A percentile compares a stretch with the other conserved stretches of the same genome.
Conservation (phyloP, 768 basidiomycete species). For the Podaxis carcinomalis region DNA sequence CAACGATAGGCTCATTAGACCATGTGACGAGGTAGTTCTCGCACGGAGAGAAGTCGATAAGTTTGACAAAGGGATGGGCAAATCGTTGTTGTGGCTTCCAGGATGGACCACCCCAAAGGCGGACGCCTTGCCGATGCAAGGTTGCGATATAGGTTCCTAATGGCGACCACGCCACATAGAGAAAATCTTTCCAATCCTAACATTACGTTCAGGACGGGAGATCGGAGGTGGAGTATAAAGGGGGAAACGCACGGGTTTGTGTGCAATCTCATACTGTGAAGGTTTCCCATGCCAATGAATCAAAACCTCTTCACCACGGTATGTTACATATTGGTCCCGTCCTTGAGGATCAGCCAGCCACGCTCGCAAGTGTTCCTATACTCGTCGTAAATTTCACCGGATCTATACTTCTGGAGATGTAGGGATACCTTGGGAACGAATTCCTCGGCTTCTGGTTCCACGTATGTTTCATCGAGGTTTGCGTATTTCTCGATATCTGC, state of each 20-base stretch:
- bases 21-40: conserved; percentile 97
- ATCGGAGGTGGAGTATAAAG: conserved; percentile 12
- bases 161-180: conserved; percentile 97
- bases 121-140: conserved; percentile 91
- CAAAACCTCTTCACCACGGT: conserved; percentile 86
- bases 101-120: conserved; percentile 90
- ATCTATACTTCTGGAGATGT: neutral
- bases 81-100: conserved; percentile 89
- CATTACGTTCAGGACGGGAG: neutral
- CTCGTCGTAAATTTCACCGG: conserved; percentile 10
- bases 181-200: conserved; percentile 90
- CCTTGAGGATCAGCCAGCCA: conserved; percentile 93
- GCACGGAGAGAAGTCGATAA: conserved; percentile 96
- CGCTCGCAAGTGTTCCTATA: conserved; percentile 88
- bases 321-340: conserved; percentile 94
- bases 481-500: conserved; percentile 84
- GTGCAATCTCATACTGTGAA: conserved; percentile 76
- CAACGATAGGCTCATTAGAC: conserved; percentile 90
- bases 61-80: conserved; percentile 91
- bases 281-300: conserved; percentile 93
- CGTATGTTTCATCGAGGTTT: conserved; percentile 71
- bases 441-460: conserved; percentile 69
- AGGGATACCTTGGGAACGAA: conserved; percentile 66
- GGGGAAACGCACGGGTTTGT: conserved; percentile 61
- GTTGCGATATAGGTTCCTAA: conserved; percentile 93